phyloP scores from a whole-genome alignment of 1,139 yeast species.

The Yamadazyma atlantica region DNA sequence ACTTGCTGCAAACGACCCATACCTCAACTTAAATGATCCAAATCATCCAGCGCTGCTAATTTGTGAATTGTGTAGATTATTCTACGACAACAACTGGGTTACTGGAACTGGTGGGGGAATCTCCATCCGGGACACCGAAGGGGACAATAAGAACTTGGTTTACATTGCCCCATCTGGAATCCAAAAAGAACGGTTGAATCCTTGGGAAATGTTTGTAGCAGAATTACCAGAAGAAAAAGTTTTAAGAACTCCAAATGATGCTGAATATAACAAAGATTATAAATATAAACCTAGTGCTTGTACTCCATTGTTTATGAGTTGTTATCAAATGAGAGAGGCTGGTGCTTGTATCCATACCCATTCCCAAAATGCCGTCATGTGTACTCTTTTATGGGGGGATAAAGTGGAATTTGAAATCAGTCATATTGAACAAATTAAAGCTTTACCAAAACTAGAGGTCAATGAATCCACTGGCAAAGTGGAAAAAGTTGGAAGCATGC shows the following conservation, averaged over 20 bases:
- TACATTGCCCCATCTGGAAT: conserved; percentile 94
- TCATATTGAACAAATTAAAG: conserved; percentile 90
- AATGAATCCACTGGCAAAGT: conserved; percentile 43
- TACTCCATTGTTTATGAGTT: conserved; percentile 82
- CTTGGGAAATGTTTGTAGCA: conserved; percentile 81
- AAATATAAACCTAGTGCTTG: conserved; percentile 87
- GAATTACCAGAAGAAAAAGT: conserved; percentile 55
- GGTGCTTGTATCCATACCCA: conserved; percentile 97
- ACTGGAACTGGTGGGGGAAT: conserved; percentile 97
- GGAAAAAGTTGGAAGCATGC: conserved; percentile 64
- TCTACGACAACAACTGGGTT: conserved; percentile 86
- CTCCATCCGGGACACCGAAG: conserved; percentile 64
- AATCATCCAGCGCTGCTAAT: conserved; percentile 83
- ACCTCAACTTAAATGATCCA: conserved; percentile 39
- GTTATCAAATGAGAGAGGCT: conserved; percentile 70
- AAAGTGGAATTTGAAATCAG: conserved; percentile 68
- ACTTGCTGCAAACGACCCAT: conserved; percentile 10
- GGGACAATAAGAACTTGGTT: conserved; percentile 46
- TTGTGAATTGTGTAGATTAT: conserved; percentile 75
- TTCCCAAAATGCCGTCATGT: conserved; percentile 84
- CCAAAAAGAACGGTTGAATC: conserved; percentile 84
- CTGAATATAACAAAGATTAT: conserved; percentile 40
- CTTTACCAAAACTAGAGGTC: conserved; percentile 57
- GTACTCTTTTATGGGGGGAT: conserved; percentile 63
- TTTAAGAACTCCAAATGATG: conserved; percentile 57